Percentiles rank a stretch among this genome's conserved stretches.
Conservation (phyloP, 2,329 filamentous ascomycete species). For the Aspergillus fumigatiaffinis region DNA sequence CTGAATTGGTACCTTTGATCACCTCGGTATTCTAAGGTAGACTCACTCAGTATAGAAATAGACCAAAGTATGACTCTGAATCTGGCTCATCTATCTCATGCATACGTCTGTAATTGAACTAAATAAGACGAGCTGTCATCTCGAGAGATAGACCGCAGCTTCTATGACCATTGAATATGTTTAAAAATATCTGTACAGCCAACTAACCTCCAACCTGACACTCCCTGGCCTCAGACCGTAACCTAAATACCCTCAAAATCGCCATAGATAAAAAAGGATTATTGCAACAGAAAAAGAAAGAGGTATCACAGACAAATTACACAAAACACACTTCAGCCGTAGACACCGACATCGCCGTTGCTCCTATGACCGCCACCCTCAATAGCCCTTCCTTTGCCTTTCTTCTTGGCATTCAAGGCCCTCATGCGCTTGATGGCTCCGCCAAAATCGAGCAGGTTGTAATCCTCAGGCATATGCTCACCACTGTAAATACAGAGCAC, state of each 20-base stretch:
- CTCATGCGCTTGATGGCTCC: constrained; percentile 33
- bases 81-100: background rate
- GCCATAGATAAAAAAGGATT: background rate
- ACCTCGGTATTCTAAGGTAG: background rate
- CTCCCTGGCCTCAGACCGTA: background rate
- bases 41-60: background rate
- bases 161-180: background rate
- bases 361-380: background rate
- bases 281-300: background rate
- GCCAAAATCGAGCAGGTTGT: constrained; percentile 35
- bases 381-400: constrained; percentile 14
- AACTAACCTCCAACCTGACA: background rate
- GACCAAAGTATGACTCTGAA: background rate
- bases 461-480: constrained; percentile 52
- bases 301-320: constrained; percentile 1
- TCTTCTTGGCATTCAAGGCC: constrained; percentile 18
- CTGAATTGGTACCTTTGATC: background rate
- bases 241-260: background rate
- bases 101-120: background rate
- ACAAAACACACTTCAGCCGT: constrained; percentile 10
- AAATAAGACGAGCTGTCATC: background rate
- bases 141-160: background rate
- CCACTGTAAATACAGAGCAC: constrained; percentile 92
- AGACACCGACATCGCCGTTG: constrained; percentile 17
- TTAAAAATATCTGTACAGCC: background rate